A percentile compares a stretch with the other conserved stretches of the same genome.
Evolutionary conservation across 352 stramenopile genomes (phyloP).

Genomic region (Pythium phragmiticola): DNA sequence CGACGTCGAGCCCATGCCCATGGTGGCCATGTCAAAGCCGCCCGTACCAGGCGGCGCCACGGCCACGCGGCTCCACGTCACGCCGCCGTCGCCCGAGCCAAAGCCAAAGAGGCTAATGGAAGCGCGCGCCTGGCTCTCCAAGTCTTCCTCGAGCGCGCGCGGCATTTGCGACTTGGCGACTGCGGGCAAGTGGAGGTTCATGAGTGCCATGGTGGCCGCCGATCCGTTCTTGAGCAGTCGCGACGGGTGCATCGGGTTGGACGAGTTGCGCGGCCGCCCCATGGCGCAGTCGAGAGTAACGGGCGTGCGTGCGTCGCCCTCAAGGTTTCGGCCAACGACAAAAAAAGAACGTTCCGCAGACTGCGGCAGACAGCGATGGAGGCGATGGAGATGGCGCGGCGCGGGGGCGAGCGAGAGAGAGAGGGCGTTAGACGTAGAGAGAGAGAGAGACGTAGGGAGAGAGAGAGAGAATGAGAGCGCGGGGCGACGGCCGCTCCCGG

Average conservation of each 20-base stretch:
- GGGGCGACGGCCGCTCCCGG: too few species aligned
- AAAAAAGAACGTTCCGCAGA: not conserved
- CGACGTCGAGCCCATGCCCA: constrained; percentile 1
- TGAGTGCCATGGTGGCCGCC: constrained; percentile 11
- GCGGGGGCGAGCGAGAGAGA: too few species aligned
- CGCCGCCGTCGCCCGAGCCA: constrained; percentile 40
- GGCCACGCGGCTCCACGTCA: constrained; percentile 58
- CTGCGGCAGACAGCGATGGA: too few species aligned
- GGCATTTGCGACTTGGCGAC: constrained; percentile 10
- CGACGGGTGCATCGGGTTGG: constrained; percentile 22
- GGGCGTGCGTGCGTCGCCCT: too few species aligned
- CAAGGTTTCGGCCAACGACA: too few species aligned
- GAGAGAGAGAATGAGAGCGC: too few species aligned
- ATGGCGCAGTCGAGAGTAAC: constrained; percentile 1
- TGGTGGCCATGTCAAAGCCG: constrained; percentile 5
- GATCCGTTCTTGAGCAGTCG: constrained; percentile 23
- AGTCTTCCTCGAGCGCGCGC: constrained; percentile 30
- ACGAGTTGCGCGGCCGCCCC: constrained; percentile 17
- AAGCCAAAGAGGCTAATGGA: constrained; percentile 76
- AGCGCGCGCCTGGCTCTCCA: constrained; percentile 49
- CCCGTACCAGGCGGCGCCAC: constrained; percentile 16
- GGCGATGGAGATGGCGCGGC: too few species aligned
- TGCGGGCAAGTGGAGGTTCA: constrained; percentile 19
- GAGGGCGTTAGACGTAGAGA: too few species aligned
- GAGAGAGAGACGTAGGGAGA: too few species aligned